Evolutionary conservation across 1,139 yeast species (phyloP).

Genomic region (Yamadazyma siamensis): DNA sequence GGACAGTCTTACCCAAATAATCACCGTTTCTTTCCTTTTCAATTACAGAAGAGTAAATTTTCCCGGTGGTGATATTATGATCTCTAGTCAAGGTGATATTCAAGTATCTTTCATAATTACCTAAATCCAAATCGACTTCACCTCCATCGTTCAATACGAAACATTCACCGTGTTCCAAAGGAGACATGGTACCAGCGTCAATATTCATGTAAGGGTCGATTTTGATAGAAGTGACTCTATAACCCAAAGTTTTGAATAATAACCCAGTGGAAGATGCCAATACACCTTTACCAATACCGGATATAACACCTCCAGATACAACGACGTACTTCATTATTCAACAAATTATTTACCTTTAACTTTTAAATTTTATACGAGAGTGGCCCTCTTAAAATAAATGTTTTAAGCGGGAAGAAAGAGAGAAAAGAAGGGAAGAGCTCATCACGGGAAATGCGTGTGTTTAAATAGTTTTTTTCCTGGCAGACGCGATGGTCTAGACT

Average conservation of each 20-base stretch:
- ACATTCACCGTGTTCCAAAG: slow-evolving; percentile 98
- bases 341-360: neutral
- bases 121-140: slow-evolving; percentile 95
- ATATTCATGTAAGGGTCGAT: slow-evolving; percentile 99
- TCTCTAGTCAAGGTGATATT: slow-evolving; percentile 89
- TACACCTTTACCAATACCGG: slow-evolving; percentile 99
- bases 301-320: slow-evolving; percentile 97
- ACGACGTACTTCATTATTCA: slow-evolving; percentile 90
- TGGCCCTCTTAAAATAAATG: slow-evolving; percentile 45
- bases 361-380: slow-evolving; percentile 1
- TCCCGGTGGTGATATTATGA: slow-evolving; percentile 98
- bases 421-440: slow-evolving; percentile 12
- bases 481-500: slow-evolving; percentile 21
- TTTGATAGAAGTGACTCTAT: slow-evolving; percentile 93
- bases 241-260: slow-evolving; percentile 87
- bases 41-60: slow-evolving; percentile 89
- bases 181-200: slow-evolving; percentile 99
- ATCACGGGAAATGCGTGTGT: slow-evolving; percentile 9
- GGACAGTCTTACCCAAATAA: slow-evolving; percentile 98
- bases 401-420: slow-evolving; percentile 49
- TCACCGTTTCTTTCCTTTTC: slow-evolving; percentile 96
- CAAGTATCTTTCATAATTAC: slow-evolving; percentile 95
- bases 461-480: slow-evolving; percentile 14
- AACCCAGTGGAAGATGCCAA: slow-evolving; percentile 96
- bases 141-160: slow-evolving; percentile 98